A percentile compares a stretch with the other conserved stretches of the same genome.
These are phyloP conservation scores for Trametes cinnabarina DNA, from an alignment of 768 basidiomycete species.

Conservation along the genomic window DNA sequence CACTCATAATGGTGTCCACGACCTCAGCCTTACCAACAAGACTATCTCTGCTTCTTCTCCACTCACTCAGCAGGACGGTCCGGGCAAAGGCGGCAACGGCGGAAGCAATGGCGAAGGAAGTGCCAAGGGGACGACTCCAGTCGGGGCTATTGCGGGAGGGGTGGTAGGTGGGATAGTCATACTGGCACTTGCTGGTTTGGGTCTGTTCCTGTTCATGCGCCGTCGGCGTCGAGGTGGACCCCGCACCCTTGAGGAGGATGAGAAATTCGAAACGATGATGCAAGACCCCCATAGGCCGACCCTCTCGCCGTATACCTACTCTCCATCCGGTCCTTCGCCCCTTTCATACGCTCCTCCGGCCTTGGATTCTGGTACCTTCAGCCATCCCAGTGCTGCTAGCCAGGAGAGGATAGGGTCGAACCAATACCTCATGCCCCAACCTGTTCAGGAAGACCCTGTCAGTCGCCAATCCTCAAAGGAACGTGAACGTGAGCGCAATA, in stretches of 20 bases:
- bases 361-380: not conserved
- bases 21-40: not conserved
- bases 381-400: not conserved
- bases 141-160: constrained; percentile 13
- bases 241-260: not conserved
- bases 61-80: not conserved
- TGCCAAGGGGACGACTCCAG: not conserved
- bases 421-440: not conserved
- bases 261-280: constrained; percentile 5
- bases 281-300: not conserved
- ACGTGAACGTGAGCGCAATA: constrained; percentile 6
- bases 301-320: constrained; percentile 4
- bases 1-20: not conserved
- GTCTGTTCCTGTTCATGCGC: not conserved
- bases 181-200: not conserved
- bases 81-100: not conserved
- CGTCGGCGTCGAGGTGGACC: not conserved
- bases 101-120: too few relatives aligned
- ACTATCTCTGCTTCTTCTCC: not conserved
- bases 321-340: not conserved
- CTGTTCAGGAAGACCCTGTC: not conserved
- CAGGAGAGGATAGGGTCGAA: not conserved
- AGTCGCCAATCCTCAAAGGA: not conserved
- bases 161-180: constrained; percentile 7
- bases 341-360: not conserved